Evolutionary conservation across 2,329 filamentous ascomycete species (phyloP).

Genomic region (Triangularia setosa): DNA sequence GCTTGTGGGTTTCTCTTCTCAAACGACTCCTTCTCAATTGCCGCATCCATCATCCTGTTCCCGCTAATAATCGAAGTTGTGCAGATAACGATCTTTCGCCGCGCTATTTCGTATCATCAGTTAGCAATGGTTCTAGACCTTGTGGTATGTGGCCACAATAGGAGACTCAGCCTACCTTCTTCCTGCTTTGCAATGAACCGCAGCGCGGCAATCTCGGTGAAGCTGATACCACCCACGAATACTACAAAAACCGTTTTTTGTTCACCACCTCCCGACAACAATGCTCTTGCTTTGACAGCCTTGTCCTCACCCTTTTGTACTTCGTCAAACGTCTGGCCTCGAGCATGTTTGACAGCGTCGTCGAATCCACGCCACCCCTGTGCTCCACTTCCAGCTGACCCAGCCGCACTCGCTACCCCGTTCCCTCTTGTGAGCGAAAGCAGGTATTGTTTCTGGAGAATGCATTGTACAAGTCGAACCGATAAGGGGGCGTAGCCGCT

Average conservation of each 20-base stretch:
- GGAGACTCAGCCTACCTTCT: conserved; percentile 51
- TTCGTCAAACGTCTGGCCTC: conserved; percentile 87
- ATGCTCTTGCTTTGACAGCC: conserved; percentile 78
- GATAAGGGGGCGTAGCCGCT: conserved; percentile 94
- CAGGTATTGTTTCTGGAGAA: conserved; percentile 86
- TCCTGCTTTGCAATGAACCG: conserved; percentile 84
- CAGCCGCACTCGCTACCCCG: conserved; percentile 43
- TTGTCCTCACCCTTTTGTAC: conserved; percentile 90
- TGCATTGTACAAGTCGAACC: conserved; percentile 84
- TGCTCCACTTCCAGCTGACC: conserved; percentile 53
- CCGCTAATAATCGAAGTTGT: conserved; percentile 90
- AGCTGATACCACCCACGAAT: conserved; percentile 94
- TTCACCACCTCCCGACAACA: conserved; percentile 69
- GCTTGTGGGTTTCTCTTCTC: conserved; percentile 38
- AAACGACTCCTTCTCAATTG: conserved; percentile 68
- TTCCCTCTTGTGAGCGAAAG: conserved; percentile 65
- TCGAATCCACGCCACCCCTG: conserved; percentile 94
- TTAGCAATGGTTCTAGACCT: conserved; percentile 6
- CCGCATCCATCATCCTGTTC: conserved; percentile 80
- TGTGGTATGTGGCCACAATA: neutral
- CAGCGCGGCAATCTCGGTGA: conserved; percentile 91
- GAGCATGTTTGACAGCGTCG: conserved; percentile 80
- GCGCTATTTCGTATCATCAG: conserved; percentile 43
- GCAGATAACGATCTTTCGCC: conserved; percentile 83
- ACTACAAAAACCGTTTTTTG: conserved; percentile 93